Conservation (phyloP, 202 grass and related monocot genomes). For the Bolboschoenoplectus hybrid region DNA sequence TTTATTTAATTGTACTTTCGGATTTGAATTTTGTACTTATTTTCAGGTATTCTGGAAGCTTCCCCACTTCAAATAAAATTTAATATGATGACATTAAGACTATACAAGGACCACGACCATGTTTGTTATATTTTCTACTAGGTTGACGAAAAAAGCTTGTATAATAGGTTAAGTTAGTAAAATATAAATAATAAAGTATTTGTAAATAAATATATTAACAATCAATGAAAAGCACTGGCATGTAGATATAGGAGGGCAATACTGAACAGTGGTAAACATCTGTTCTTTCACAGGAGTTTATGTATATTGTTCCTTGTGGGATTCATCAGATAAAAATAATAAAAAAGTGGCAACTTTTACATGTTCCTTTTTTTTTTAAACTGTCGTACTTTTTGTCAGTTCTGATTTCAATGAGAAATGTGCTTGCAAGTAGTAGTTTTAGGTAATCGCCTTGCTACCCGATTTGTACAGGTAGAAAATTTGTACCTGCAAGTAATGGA, state of each 20-base stretch:
- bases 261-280: background rate
- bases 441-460: too few relatives aligned
- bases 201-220: slow-evolving; percentile 4
- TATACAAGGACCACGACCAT: background rate
- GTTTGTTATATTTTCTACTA: background rate
- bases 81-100: background rate
- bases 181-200: background rate
- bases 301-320: background rate
- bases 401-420: too few relatives aligned
- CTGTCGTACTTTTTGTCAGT: too few relatives aligned
- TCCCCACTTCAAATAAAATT: background rate
- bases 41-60: slow-evolving; percentile 16
- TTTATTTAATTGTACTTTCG: background rate
- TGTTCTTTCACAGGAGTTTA: background rate
- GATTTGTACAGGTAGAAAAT: background rate
- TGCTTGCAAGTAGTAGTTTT: too few relatives aligned
- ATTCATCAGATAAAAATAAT: background rate
- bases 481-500: background rate
- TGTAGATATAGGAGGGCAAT: background rate
- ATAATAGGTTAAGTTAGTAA: background rate
- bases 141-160: background rate
- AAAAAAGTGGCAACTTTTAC: background rate
- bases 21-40: background rate
- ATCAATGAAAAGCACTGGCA: background rate
- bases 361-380: background rate